Percentiles rank a stretch among this genome's conserved stretches.
Evolutionary conservation across 2,329 filamentous ascomycete species (phyloP).

Genomic region (Phialemonium atrogriseum): DNA sequence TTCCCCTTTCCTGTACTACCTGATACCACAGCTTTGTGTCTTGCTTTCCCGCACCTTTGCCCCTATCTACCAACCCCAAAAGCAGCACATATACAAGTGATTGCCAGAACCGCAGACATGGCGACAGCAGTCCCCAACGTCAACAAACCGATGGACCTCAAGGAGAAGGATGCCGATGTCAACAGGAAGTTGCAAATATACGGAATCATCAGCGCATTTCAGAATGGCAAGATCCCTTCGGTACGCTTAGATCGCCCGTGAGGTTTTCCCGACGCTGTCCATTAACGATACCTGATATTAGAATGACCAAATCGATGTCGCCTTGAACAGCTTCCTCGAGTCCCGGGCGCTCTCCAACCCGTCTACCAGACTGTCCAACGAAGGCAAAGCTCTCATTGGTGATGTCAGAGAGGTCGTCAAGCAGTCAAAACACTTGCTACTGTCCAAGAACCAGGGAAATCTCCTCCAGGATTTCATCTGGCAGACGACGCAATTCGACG

Average conservation of each 20-base stretch:
- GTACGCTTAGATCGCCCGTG: conserved; percentile 38
- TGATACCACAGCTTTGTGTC: no score
- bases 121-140: conserved; percentile 31
- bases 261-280: background rate
- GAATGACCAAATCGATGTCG: conserved; percentile 95
- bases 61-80: no score
- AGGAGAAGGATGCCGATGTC: conserved; percentile 77
- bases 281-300: conserved; percentile 22
- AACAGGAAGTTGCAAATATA: conserved; percentile 93
- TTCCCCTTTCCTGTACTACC: no score
- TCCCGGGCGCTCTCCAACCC: conserved; percentile 64
- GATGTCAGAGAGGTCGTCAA: conserved; percentile 75
- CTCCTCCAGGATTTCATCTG: conserved; percentile 95
- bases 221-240: conserved; percentile 83
- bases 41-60: no score
- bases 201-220: conserved; percentile 79
- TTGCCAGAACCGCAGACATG: conserved; percentile 8
- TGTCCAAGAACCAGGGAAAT: conserved; percentile 94
- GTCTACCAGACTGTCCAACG: conserved; percentile 67
- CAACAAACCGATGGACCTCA: conserved; percentile 65
- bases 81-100: no score
- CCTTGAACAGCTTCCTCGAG: conserved; percentile 77
- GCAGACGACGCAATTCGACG: conserved; percentile 72
- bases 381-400: conserved; percentile 69
- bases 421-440: conserved; percentile 73